phyloP scores from a whole-genome alignment of 352 stramenopile species.

The Blastocystis sp. region DNA sequence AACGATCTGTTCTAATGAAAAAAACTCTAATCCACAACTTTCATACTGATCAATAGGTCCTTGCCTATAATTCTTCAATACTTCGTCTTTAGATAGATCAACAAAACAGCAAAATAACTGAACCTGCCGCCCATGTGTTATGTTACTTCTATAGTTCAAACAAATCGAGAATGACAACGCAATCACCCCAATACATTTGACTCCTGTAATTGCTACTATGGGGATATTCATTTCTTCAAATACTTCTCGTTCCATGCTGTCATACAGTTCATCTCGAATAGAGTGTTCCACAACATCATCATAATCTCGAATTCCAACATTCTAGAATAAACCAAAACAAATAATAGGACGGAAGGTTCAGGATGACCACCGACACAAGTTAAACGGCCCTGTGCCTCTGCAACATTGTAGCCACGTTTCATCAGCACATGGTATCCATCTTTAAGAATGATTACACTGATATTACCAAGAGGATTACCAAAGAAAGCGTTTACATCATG shows the following conservation, averaged over 20 bases:
- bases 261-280: not conserved
- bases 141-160: slow-evolving; percentile 10
- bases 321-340: not conserved
- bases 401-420: slow-evolving; percentile 36
- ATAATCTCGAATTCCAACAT: not conserved
- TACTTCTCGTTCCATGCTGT: slow-evolving; percentile 42
- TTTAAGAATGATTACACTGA: not conserved
- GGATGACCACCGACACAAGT: slow-evolving; percentile 33
- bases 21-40: slow-evolving; percentile 23
- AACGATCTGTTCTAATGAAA: slow-evolving; percentile 7
- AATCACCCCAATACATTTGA: not conserved
- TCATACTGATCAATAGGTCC: slow-evolving; percentile 47
- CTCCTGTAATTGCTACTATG: not conserved
- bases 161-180: not conserved
- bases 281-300: not conserved
- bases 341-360: slow-evolving; percentile 17
- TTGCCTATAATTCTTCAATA: not conserved
- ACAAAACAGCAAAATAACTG: slow-evolving; percentile 51
- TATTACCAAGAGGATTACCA: slow-evolving; percentile 58
- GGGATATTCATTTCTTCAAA: slow-evolving; percentile 61
- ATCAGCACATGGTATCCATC: slow-evolving; percentile 41
- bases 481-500: slow-evolving; percentile 20
- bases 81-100: not conserved
- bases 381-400: slow-evolving; percentile 8
- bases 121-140: slow-evolving; percentile 39